Conservation (phyloP, 2,329 filamentous ascomycete genomes). For the Pyricularia grisea region DNA sequence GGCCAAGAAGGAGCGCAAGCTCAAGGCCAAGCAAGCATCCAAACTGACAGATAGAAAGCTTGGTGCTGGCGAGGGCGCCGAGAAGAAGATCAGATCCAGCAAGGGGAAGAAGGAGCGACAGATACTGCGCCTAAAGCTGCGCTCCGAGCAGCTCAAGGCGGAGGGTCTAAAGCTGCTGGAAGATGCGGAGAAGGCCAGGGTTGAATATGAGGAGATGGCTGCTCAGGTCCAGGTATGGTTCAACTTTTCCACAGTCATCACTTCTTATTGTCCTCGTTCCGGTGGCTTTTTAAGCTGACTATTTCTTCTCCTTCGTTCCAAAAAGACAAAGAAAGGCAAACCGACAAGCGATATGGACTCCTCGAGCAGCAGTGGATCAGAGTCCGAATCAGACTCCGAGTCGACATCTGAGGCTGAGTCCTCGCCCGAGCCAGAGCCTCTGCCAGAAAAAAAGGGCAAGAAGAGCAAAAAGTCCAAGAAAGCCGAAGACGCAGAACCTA, state of each 20-base stretch:
- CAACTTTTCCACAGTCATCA: background rate
- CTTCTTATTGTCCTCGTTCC: background rate
- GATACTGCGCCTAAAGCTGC: constrained; percentile 24
- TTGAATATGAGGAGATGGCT: background rate
- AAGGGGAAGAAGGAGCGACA: constrained; percentile 26
- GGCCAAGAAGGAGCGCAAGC: constrained; percentile 28
- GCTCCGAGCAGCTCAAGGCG: constrained; percentile 29
- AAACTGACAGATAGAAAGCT: constrained; percentile 23
- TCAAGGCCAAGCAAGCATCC: constrained; percentile 18
- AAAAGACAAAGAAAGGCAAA: background rate
- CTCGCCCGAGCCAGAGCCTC: background rate
- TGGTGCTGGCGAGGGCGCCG: constrained; percentile 21
- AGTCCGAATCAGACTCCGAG: background rate
- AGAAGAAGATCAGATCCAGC: constrained; percentile 16
- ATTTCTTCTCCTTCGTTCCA: too few relatives aligned
- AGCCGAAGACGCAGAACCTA: background rate
- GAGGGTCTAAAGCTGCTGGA: constrained; percentile 29
- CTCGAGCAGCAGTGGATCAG: background rate
- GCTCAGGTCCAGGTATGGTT: background rate
- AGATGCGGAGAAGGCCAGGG: constrained; percentile 20
- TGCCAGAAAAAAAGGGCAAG: background rate
- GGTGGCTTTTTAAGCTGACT: too few relatives aligned
- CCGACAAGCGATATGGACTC: background rate
- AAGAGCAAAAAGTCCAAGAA: background rate
- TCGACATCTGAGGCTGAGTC: background rate